Evolutionary conservation across 2,329 filamentous ascomycete species (phyloP), one percentile per base, ranked within the genome.

Genomic region (Nannizziopsis arthrosporioides): DNA sequence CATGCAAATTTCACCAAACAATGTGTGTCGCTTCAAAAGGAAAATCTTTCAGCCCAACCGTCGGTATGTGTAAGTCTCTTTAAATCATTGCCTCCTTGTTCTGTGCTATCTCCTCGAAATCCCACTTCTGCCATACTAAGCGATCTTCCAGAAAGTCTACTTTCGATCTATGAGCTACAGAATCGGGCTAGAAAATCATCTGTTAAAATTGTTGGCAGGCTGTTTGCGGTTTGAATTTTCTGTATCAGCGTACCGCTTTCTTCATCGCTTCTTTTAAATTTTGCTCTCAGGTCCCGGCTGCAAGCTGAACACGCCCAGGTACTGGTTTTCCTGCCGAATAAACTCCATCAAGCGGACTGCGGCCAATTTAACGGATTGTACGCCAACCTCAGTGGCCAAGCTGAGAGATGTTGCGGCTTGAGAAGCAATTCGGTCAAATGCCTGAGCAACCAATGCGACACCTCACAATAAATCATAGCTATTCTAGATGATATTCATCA

Each of bases 351-450:
- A 51, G 50, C 68, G 70, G 32, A 62, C 60, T 0, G 62, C 56
- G 0, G 68, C 67, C 14, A 70, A 50, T 73, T 74, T 34, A 67
- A 66, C 0, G 63, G 62, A n/a, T 63, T 58, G 53, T 74, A 74
- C 2, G 59, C 53, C 44, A 59, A 48, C 51, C 31, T 12, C 52
- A 55, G 1, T 40, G 32, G 35, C 51, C 10, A 49, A 42, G 2
- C 59, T 46, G 27, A 61, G 47, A 15, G 53, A 42, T 1, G 32
- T n/a, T 18, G 30, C 42, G 5, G 8, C 14, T 18, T 27, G 42
- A 11, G 14, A 36, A 11, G 31, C 31, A 15, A 34, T 44, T 6
- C 11, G 42, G n/a, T 34, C 9, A 22, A 43, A 43, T 15, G 17
- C 15, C 27, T 31, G 44, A 38, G 43, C 19, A 34, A 53, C 32